Base-by-base conservation (phyloP, 2,329 filamentous ascomycete species). In the Cladosporium sp. region DNA sequence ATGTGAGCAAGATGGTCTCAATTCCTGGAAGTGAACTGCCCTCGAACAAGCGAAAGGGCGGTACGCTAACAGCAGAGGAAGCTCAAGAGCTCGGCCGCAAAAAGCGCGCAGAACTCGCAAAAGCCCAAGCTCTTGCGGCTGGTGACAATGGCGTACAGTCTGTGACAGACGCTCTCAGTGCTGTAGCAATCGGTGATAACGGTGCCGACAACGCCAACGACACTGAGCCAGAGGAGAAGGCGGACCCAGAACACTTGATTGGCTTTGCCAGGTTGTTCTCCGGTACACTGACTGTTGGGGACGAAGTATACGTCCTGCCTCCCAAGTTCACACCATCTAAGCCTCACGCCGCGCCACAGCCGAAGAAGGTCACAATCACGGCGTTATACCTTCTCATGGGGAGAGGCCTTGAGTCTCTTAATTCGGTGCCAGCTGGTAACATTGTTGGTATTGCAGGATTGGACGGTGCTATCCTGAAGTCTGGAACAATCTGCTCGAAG, bases 1-100 rank as follows among this genome's bases (percentile, higher is more conserved):
- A 97, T 70, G 91, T 99, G 67, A 98, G 94, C 80, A 99, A 99
- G 77, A 97, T 99, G 93, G 91, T 98, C 1, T 95, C 95, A 0
- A 85, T 99, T 14, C 94, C 93, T 0, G 92, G 96, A 74, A 97
- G 92, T 77, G 94, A 99, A 72, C 82, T 99, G 5, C 91, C 92
- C 0, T 87, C 94, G 61, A 97, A 97, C 76, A 96, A 90, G 77
- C 85, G 92, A 54, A 85, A 88, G 18, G 89, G 89, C 0, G 88
- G 80, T 23, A 80, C 88, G 51, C 84, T 98, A 73, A 96, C 87
- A 46, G 90, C 92, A 1, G 95, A 97, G 68, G 95, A 98, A 78
- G 95, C 95, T 3, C 84, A 91, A 70, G 93, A 97, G 68, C 80
- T 97, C 66, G 95, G 91, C 0, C 86, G 93, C 18, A 91, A 89